Evolutionary conservation across 164 flowering plant species (phyloP), one percentile per base, ranked within the genome.

Genomic region (Vitis rotundifolia): DNA sequence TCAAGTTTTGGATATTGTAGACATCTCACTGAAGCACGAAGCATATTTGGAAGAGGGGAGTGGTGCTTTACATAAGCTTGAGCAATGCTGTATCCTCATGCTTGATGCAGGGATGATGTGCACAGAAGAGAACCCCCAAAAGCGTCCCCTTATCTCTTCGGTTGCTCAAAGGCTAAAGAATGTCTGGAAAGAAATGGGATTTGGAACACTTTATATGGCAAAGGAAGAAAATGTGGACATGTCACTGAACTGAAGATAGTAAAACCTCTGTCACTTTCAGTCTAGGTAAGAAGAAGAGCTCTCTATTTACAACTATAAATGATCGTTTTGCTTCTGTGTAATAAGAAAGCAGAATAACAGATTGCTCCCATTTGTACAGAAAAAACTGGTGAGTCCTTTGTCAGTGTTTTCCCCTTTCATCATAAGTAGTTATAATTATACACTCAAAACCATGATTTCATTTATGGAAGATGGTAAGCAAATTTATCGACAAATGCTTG

Each of bases 61-160:
- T 56, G 60, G 59, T 31, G 55, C 19, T 57, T 10, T 49, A 26
- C 37, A 49, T 11, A 49, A 44, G 47, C 71, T 68, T 19, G 63
- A 68, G 18, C 62, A 28, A 14, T 59, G 71, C 44, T 49, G 71
- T n/a, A 48, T 53, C 52, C 60, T 44, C 11, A 16, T 67, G 37
- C 29, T 49, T 9, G 19, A 47, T 28, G 55, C 26, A 48, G 71
- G 56, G 18, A 11, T 59, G 56, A 49, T 22, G 52, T 68, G 71
- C 71, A 68, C 71, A 13, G 54, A 68, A 59, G 48, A 48, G 8
- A 59, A 57, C 13, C 71, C 63, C 5, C 37, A 12, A 9, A 19
- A 59, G 14, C 62, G 71, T 8, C 56, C 63, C 3, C 16, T 11
- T 13, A 49, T 59, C 16, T 59, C 71, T 13, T 59, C 29, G 8